Evolutionary conservation across 2,329 filamentous ascomycete genomes (phyloP).

Genomic region (Tolypocladium inflatum): DNA sequence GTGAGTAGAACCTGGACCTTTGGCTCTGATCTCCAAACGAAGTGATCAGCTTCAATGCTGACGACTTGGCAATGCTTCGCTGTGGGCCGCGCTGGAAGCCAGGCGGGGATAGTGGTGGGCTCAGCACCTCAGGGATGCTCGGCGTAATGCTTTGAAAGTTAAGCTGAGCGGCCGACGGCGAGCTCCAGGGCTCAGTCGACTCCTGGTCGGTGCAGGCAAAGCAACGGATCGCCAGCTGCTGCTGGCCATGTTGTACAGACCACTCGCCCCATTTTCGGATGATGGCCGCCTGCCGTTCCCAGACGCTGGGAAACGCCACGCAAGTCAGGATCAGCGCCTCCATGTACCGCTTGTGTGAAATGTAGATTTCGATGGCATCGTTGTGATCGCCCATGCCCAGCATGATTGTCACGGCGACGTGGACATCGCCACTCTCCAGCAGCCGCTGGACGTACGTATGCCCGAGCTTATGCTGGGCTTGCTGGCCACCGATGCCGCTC

Average conservation of each 20-base stretch:
- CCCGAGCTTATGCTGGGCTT: slow-evolving; percentile 81
- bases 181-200: slow-evolving; percentile 78
- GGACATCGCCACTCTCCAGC: slow-evolving; percentile 80
- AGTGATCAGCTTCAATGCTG: slow-evolving; percentile 84
- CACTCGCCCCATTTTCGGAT: slow-evolving; percentile 93
- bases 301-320: slow-evolving; percentile 72
- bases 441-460: slow-evolving; percentile 85
- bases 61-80: slow-evolving; percentile 64
- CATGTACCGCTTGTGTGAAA: slow-evolving; percentile 85
- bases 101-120: slow-evolving; percentile 67
- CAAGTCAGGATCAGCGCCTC: slow-evolving; percentile 86
- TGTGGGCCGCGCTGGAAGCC: slow-evolving; percentile 49
- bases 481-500: slow-evolving; percentile 68
- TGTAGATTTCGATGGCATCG: slow-evolving; percentile 92
- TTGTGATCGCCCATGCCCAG: slow-evolving; percentile 86
- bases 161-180: slow-evolving; percentile 62
- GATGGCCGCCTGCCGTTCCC: slow-evolving; percentile 82
- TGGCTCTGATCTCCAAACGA: slow-evolving; percentile 60
- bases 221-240: slow-evolving; percentile 83
- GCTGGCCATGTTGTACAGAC: slow-evolving; percentile 76
- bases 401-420: slow-evolving; percentile 86
- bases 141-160: slow-evolving; percentile 45
- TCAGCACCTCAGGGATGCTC: slow-evolving; percentile 51
- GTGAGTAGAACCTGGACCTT: slow-evolving; percentile 55
- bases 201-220: slow-evolving; percentile 87